phyloP scores from a whole-genome alignment of 1,284 basidiomycete species.

The Ganoderma meredithae region DNA sequence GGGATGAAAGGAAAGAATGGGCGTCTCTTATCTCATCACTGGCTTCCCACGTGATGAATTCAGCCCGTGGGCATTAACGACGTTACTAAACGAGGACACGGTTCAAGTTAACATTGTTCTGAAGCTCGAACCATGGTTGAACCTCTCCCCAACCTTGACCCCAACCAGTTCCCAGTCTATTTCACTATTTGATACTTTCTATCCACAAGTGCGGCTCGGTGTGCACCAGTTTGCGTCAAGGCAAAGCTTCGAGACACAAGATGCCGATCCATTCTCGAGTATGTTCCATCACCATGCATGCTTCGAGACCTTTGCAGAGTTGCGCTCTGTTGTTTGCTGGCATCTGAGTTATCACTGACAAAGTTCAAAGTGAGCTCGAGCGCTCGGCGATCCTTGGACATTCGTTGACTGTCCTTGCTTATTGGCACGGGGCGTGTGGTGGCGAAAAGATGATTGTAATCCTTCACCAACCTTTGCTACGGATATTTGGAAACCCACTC shows the following conservation, averaged over 20 bases:
- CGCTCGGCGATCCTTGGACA: not conserved
- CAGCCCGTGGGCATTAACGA: not conserved
- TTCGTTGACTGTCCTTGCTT: not conserved
- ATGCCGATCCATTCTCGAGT: slow-evolving; percentile 8
- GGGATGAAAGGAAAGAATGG: not conserved
- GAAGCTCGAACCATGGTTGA: no score
- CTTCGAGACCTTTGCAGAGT: no score
- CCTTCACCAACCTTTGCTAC: not conserved
- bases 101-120: no score
- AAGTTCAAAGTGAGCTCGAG: not conserved
- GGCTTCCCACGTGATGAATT: not conserved
- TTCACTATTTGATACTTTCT: not conserved
- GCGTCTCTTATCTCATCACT: not conserved
- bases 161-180: not conserved
- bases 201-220: not conserved
- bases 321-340: no score
- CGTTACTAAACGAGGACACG: no score
- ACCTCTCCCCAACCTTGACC: not conserved
- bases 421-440: no score
- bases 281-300: not conserved
- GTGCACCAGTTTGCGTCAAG: not conserved
- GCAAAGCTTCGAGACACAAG: not conserved
- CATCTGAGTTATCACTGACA: no score
- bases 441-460: no score
- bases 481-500: no score